Evolutionary conservation across 768 basidiomycete species (phyloP), one percentile per base, ranked within the genome.

Genomic region (Pholiota conissans): DNA sequence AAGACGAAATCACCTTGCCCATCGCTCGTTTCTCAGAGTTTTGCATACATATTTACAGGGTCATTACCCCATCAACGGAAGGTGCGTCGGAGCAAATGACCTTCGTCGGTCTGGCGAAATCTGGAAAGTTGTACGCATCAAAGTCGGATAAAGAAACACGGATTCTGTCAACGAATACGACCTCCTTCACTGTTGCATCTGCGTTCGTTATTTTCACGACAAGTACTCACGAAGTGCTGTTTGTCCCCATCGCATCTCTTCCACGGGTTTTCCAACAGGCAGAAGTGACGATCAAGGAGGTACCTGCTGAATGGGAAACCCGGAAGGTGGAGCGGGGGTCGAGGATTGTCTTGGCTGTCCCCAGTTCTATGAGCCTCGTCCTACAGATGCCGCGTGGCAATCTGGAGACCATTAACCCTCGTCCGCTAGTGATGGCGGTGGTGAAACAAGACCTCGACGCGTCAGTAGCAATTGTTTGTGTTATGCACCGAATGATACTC

Each of bases 381-480:
- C 75, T 99, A 9, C 97, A 99, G 73, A 98, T 98, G 96, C 97
- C 96, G 0, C 77, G 97, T 62, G 97, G 97, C 0, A 98, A 98
- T 72, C 68, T 99, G 59, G 97, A 99, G 75, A 98, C 94, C 0
- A 87, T 99, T 52, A 93, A 90, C 65, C 97, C 97, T 3, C 79
- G 97, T 40, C 91, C 95, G 11, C 72, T 99, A 64, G 95, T 98
- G 16, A 85, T 97, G 78, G 82, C 87, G 55, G 87, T 93, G 5
- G 87, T 98, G 1, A 82, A 83, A 50, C 77, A 83, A 52, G 90
- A 95, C 67, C 75, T 98, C 5, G 79, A 89, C 34, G 75, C 72
- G 95, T 93, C 65, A 65, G 86, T 80, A 13, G n/a, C n/a, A n/a
- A n/a, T n/a, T n/a, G n/a, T n/a, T n/a, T n/a, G n/a, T n/a, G n/a